phyloP scores from a whole-genome alignment of 805 yeast genomes.

The Hanseniaspora valbyensis region DNA sequence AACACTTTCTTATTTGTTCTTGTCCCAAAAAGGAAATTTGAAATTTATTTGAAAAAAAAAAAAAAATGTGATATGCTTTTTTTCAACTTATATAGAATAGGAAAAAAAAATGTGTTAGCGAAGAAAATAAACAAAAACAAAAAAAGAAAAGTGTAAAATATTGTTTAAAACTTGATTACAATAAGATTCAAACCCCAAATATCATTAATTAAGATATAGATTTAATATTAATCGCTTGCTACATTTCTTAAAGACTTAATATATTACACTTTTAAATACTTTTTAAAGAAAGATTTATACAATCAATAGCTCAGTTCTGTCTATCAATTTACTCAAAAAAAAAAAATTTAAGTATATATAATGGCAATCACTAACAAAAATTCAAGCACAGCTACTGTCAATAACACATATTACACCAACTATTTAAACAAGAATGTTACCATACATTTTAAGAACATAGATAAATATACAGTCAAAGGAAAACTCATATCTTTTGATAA shows the following conservation, averaged over 20 bases:
- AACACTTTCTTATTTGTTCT: too few relatives aligned
- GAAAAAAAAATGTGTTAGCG: neutral
- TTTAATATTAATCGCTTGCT: too few relatives aligned
- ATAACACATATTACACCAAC: neutral
- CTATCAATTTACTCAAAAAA: too few relatives aligned
- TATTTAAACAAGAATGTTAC: slow-evolving; percentile 6
- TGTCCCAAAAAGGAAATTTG: neutral
- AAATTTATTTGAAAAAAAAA: neutral
- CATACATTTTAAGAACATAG: slow-evolving; percentile 6
- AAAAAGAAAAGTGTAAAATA: neutral
- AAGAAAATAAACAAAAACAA: neutral
- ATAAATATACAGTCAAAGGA: neutral
- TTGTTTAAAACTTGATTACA: neutral
- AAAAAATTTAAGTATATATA: too few relatives aligned
- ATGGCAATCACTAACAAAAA: too few relatives aligned
- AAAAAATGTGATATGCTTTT: too few relatives aligned
- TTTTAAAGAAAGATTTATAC: too few relatives aligned
- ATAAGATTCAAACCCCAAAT: too few relatives aligned
- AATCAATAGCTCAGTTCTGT: too few relatives aligned
- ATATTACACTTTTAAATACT: too few relatives aligned
- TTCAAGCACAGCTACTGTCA: neutral
- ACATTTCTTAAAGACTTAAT: too few relatives aligned
- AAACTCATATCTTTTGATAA: slow-evolving; percentile 3
- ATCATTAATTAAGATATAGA: too few relatives aligned
- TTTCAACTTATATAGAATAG: neutral